Conservation (phyloP, 2,329 filamentous ascomycete genomes). For the Fusarium sp. region DNA sequence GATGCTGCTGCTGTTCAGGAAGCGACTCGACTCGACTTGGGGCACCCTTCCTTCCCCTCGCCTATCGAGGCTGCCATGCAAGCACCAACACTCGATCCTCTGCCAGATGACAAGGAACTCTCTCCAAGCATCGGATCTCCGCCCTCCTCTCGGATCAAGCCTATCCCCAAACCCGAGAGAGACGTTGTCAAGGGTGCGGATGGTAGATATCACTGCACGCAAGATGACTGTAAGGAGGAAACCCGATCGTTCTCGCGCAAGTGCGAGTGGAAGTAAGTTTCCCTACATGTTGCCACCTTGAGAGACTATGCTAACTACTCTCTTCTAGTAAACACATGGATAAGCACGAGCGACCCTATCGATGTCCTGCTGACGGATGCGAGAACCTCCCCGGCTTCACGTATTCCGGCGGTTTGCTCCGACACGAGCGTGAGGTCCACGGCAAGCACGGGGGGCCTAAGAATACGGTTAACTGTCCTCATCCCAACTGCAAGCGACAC, state of each 20-base stretch:
- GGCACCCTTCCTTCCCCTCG: slow-evolving; percentile 47
- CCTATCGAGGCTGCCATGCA: slow-evolving; percentile 47
- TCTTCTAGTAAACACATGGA: slow-evolving; percentile 90
- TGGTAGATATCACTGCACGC: slow-evolving; percentile 81
- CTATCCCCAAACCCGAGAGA: slow-evolving; percentile 67
- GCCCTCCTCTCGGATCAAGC: slow-evolving; percentile 56
- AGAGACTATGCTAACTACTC: slow-evolving; percentile 36
- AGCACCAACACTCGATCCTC: slow-evolving; percentile 45
- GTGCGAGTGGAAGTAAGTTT: slow-evolving; percentile 91
- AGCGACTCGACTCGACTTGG: slow-evolving; percentile 52
- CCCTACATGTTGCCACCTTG: neutral
- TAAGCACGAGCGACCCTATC: slow-evolving; percentile 93
- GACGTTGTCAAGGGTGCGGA: slow-evolving; percentile 69
- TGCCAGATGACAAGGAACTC: slow-evolving; percentile 49
- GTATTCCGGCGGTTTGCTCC: slow-evolving; percentile 87
- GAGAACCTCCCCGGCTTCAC: slow-evolving; percentile 95
- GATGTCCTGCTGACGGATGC: slow-evolving; percentile 82
- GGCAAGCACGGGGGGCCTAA: slow-evolving; percentile 88
- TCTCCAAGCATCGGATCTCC: slow-evolving; percentile 48
- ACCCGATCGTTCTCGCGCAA: slow-evolving; percentile 76
- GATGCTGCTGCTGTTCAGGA: slow-evolving; percentile 53
- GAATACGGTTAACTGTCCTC: slow-evolving; percentile 86
- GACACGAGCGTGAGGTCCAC: slow-evolving; percentile 94
- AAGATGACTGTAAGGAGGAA: slow-evolving; percentile 72
- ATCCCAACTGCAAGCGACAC: slow-evolving; percentile 87